Evolutionary conservation across 2,329 filamentous ascomycete genomes (phyloP), one percentile per base, ranked within the genome.

Genomic region (Byssochlamys sp.): DNA sequence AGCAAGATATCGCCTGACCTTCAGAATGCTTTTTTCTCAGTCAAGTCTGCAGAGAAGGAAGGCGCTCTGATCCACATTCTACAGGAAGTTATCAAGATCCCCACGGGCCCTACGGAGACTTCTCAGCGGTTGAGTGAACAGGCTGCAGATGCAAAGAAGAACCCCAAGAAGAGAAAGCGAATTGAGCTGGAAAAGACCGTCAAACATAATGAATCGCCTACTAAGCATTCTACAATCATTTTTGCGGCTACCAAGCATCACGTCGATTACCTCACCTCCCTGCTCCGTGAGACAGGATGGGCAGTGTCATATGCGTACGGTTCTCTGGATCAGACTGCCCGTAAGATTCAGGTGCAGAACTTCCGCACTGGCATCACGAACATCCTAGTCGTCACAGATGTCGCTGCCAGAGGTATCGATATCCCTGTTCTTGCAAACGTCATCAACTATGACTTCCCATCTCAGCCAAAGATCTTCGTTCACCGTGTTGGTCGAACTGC

Each of bases 371-470:
- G 94, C 5, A 82, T 87, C 62, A 88, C 90, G 0, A 92, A 96
- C 64, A 91, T 99, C 53, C 77, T 99, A 7, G 91, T 99, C 2
- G 92, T 97, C 51, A 99, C 94, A 1, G 94, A 99, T 71, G 91
- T 99, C 56, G 94, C 94, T 12, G 94, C 94, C 25, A 84, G 94
- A 79, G 92, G 94, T 84, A 95, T 99, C 60, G 94, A 99, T 84
- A 96, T 99, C 64, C 94, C 94, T 0, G 83, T 96, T 52, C 81
- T 99, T 35, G 91, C 90, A 57, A 97, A 99, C 70, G 94, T 99
- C 59, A 92, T 99, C 78, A 97, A 99, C 78, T 99, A 95, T 74
- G 92, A 97, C 69, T 99, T 99, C 63, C 92, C 94, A 2, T 89
- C 92, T 1, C 94, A 97, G 67, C 90, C 94, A 24, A 99, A 99